Percentiles rank a stretch among this genome's conserved stretches.
Evolutionary conservation across 345 rosid genomes (phyloP).

Genomic region (Citrus sp.): DNA sequence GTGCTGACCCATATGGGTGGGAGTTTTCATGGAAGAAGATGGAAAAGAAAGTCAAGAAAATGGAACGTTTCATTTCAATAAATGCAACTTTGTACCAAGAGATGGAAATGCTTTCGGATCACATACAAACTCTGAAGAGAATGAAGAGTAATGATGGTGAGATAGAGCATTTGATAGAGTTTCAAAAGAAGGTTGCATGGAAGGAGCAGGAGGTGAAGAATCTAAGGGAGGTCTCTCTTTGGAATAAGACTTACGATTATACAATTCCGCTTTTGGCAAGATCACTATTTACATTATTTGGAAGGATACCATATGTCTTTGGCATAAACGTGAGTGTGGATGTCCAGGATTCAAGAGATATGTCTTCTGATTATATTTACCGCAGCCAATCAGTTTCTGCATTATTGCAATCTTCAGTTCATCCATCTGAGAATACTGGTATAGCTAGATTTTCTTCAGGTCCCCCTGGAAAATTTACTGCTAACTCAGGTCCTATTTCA

Average conservation of each 20-base stretch:
- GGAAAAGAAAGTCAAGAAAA: slow-evolving; percentile 80
- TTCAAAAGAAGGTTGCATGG: slow-evolving; percentile 73
- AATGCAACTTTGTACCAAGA: slow-evolving; percentile 80
- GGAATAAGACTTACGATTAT: slow-evolving; percentile 85
- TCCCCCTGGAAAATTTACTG: slow-evolving; percentile 49
- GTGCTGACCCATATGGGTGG: slow-evolving; percentile 73
- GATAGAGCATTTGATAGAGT: slow-evolving; percentile 56
- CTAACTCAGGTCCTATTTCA: slow-evolving; percentile 41
- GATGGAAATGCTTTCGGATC: slow-evolving; percentile 77
- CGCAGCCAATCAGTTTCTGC: slow-evolving; percentile 72
- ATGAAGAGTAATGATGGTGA: slow-evolving; percentile 56
- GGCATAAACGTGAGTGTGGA: slow-evolving; percentile 47
- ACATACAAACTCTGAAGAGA: slow-evolving; percentile 71
- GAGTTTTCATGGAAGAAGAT: slow-evolving; percentile 67
- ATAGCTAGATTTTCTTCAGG: slow-evolving; percentile 79
- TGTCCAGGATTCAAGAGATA: slow-evolving; percentile 36
- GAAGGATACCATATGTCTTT: slow-evolving; percentile 61
- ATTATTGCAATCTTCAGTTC: slow-evolving; percentile 48
- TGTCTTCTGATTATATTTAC: slow-evolving; percentile 49
- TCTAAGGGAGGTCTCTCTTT: slow-evolving; percentile 66
- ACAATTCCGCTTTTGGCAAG: slow-evolving; percentile 64
- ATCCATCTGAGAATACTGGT: slow-evolving; percentile 43
- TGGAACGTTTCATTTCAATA: slow-evolving; percentile 69
- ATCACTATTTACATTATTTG: slow-evolving; percentile 71
- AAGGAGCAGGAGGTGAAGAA: slow-evolving; percentile 82